A percentile compares a stretch with the other conserved stretches of the same genome.
phyloP scores from a whole-genome alignment of 306 rosid species.

The barrel medic (Medicago truncatula) region DNA sequence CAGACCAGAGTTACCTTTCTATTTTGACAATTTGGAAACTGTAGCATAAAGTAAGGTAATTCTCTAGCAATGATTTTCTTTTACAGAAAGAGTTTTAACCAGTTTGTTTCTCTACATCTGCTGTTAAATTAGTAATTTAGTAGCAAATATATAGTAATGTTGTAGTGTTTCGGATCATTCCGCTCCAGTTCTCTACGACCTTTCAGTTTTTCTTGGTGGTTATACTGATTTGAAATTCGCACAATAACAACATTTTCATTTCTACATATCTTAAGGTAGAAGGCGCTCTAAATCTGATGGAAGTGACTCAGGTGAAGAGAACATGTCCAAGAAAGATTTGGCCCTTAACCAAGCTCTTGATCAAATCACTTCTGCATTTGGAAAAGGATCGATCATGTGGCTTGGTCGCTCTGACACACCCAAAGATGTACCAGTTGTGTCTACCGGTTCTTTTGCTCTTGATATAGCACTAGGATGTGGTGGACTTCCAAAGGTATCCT shows the following conservation, averaged over 20 bases:
- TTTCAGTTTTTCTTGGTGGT: slow-evolving; percentile 14
- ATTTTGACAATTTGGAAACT: background rate
- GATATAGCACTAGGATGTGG: slow-evolving; percentile 83
- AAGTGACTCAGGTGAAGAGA: slow-evolving; percentile 73
- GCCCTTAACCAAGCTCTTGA: slow-evolving; percentile 89
- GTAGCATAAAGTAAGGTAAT: background rate
- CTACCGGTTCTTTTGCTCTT: slow-evolving; percentile 86
- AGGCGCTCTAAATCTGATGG: slow-evolving; percentile 72
- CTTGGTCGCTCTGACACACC: slow-evolving; percentile 68
- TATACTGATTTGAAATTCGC: slow-evolving; percentile 4
- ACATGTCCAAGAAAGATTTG: slow-evolving; percentile 75
- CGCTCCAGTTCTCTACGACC: slow-evolving; percentile 10
- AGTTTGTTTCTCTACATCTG: background rate
- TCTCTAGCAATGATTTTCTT: background rate
- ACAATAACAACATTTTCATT: slow-evolving; percentile 10
- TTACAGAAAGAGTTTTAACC: background rate
- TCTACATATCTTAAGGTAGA: slow-evolving; percentile 58
- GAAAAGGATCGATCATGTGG: slow-evolving; percentile 97
- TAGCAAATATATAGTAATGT: background rate
- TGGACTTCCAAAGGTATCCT: slow-evolving; percentile 90
- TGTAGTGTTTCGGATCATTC: slow-evolving; percentile 20
- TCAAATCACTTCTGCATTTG: slow-evolving; percentile 85
- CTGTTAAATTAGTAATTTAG: background rate
- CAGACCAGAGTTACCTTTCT: background rate
- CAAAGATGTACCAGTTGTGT: slow-evolving; percentile 71